phyloP scores from a whole-genome alignment of 139 green algal species.

The Limnomonas spitsbergensis region DNA sequence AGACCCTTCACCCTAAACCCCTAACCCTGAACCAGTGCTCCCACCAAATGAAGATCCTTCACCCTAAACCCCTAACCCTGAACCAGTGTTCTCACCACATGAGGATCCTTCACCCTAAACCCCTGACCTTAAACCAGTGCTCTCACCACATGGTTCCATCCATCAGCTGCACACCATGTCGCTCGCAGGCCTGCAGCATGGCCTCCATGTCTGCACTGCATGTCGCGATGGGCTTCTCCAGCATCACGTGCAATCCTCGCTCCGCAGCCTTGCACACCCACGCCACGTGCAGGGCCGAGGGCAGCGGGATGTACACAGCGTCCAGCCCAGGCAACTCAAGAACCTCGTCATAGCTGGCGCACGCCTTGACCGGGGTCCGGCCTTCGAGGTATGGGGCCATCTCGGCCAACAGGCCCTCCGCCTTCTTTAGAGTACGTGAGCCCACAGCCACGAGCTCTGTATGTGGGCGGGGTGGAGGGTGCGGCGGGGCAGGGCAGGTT shows the following conservation, averaged over 20 bases:
- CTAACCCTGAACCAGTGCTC: too few species aligned
- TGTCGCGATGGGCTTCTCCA: slow-evolving; percentile 24
- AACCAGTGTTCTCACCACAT: too few species aligned
- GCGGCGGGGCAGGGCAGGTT: not conserved
- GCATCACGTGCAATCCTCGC: slow-evolving; percentile 10
- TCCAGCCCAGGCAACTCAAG: not conserved
- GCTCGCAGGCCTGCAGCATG: not conserved
- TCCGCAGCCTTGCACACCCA: slow-evolving; percentile 27
- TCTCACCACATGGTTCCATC: slow-evolving; percentile 30
- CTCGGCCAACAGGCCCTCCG: slow-evolving; percentile 8
- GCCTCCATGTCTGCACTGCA: slow-evolving; percentile 6
- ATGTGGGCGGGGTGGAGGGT: not conserved
- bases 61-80: too few species aligned
- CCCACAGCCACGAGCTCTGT: slow-evolving; percentile 15
- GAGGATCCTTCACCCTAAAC: too few species aligned
- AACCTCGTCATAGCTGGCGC: slow-evolving; percentile 18
- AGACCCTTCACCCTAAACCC: too few species aligned
- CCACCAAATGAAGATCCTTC: too few species aligned
- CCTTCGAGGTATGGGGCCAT: not conserved
- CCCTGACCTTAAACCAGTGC: not conserved
- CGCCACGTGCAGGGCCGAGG: slow-evolving; percentile 17
- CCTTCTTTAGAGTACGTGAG: slow-evolving; percentile 7
- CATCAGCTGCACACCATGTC: slow-evolving; percentile 14
- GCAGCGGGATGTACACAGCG: slow-evolving; percentile 23
- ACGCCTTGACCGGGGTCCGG: not conserved